Evolutionary conservation across 1,284 basidiomycete genomes (phyloP).

Genomic region (Fomitopsis palustris): DNA sequence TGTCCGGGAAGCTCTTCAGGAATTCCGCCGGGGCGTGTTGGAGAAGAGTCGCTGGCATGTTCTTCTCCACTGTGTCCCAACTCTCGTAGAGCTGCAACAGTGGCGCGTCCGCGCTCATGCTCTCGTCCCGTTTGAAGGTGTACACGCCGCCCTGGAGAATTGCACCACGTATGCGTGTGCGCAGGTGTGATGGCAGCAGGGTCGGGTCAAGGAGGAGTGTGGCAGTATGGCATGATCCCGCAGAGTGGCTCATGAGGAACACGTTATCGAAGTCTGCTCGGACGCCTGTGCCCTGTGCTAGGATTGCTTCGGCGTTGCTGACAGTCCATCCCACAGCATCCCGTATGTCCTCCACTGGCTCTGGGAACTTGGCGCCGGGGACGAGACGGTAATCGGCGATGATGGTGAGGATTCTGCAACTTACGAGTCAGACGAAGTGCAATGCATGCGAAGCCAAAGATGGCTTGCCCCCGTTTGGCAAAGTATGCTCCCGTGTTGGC

Average conservation of each 20-base stretch:
- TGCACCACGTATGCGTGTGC: constrained; percentile 38
- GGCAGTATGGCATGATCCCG: constrained; percentile 47
- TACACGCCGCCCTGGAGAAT: constrained; percentile 45
- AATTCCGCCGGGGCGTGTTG: constrained; percentile 30
- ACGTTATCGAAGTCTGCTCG: constrained; percentile 31
- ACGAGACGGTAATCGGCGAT: constrained; percentile 64
- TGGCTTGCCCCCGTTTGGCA: constrained; percentile 41
- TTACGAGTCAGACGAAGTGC: neutral
- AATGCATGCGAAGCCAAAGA: too few species aligned
- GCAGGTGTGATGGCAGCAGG: constrained; percentile 33
- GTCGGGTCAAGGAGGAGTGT: constrained; percentile 42
- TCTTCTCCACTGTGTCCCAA: constrained; percentile 35
- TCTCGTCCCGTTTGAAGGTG: constrained; percentile 28
- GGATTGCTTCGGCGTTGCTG: constrained; percentile 27
- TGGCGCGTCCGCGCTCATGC: constrained; percentile 20
- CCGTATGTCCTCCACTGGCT: constrained; percentile 48
- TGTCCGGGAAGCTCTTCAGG: constrained; percentile 38
- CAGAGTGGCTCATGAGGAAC: constrained; percentile 56
- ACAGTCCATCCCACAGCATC: constrained; percentile 56
- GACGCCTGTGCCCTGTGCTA: constrained; percentile 19
- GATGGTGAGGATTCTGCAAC: constrained; percentile 43
- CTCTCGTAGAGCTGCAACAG: constrained; percentile 44
- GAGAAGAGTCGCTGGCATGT: constrained; percentile 39
- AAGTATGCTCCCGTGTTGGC: constrained; percentile 57
- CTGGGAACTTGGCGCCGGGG: constrained; percentile 50